A percentile compares a stretch with the other conserved stretches of the same genome.
Conservation (phyloP, 148 eudicot genomes). For the Polygonum aviculare region DNA sequence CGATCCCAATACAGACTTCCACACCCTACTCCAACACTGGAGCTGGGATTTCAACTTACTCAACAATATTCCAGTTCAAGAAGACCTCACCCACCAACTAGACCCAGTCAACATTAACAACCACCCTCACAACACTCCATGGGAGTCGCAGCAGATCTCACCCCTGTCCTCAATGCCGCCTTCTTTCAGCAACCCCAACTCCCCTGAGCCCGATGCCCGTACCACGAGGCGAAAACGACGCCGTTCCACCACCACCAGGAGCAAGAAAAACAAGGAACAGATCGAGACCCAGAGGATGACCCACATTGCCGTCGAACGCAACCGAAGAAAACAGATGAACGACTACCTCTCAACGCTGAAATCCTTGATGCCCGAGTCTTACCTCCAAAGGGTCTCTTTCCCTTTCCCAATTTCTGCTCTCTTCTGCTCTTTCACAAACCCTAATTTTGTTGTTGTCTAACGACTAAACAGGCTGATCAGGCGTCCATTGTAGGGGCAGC, state of each 20-base stretch:
- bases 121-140: background rate
- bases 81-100: background rate
- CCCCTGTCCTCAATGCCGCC: constrained; percentile 9
- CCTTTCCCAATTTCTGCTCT: background rate
- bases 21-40: constrained; percentile 11
- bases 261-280: constrained; percentile 42
- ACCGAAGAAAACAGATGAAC: constrained; percentile 62
- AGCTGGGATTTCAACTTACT: constrained; percentile 4
- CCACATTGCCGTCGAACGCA: constrained; percentile 65
- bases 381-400: constrained; percentile 42
- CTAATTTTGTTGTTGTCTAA: background rate
- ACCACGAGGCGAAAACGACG: constrained; percentile 27
- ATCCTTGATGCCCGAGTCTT: constrained; percentile 48
- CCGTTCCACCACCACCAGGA: constrained; percentile 18
- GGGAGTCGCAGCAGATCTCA: background rate
- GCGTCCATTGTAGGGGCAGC: constrained; percentile 44
- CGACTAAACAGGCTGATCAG: constrained; percentile 25
- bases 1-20: background rate
- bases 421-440: background rate
- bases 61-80: background rate
- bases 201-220: background rate
- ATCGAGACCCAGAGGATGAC: constrained; percentile 66
- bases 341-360: constrained; percentile 41
- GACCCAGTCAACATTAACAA: background rate
- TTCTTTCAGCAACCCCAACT: background rate